Conservation (phyloP, 176 grass and related monocot species). For the Musa itinerans region DNA sequence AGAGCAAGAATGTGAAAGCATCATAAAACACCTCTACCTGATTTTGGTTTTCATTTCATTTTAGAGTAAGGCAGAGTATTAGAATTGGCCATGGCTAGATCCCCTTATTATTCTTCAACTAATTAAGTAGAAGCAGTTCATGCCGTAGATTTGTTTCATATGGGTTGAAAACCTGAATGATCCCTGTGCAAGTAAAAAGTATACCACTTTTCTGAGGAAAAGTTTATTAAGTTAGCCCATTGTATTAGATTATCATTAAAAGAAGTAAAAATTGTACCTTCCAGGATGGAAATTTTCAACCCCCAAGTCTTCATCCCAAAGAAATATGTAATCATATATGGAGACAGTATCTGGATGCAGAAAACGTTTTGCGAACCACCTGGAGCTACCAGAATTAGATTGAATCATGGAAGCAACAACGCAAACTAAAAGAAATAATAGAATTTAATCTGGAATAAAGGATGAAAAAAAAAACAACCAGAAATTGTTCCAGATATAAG, state of each 20-base stretch:
- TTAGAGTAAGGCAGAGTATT: neutral
- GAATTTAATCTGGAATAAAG: neutral
- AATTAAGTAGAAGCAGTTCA: neutral
- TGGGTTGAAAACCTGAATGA: neutral
- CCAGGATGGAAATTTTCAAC: constrained; percentile 62
- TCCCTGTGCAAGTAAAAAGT: neutral
- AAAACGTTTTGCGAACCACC: constrained; percentile 98
- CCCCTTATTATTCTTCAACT: neutral
- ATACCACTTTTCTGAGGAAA: neutral
- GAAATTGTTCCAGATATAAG: neutral
- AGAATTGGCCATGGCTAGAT: neutral
- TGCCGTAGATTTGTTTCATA: neutral
- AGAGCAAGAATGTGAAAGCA: neutral
- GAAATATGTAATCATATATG: constrained; percentile 72
- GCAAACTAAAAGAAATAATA: neutral
- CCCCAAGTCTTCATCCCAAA: constrained; percentile 89
- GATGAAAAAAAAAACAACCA: constrained; percentile 1
- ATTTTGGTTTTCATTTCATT: neutral
- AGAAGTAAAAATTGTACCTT: constrained; percentile 42
- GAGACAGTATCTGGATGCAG: constrained; percentile 78
- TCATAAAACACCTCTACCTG: neutral
- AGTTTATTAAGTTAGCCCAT: constrained; percentile 3
- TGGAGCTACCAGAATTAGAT: constrained; percentile 16
- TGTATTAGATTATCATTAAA: constrained; percentile 6
- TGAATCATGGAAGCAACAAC: neutral